Percentiles rank a stretch among this genome's conserved stretches.
These are phyloP conservation scores for Tardiomyces depauwii DNA, from an alignment of 1,139 yeast genomes.

Conservation along the genomic window DNA sequence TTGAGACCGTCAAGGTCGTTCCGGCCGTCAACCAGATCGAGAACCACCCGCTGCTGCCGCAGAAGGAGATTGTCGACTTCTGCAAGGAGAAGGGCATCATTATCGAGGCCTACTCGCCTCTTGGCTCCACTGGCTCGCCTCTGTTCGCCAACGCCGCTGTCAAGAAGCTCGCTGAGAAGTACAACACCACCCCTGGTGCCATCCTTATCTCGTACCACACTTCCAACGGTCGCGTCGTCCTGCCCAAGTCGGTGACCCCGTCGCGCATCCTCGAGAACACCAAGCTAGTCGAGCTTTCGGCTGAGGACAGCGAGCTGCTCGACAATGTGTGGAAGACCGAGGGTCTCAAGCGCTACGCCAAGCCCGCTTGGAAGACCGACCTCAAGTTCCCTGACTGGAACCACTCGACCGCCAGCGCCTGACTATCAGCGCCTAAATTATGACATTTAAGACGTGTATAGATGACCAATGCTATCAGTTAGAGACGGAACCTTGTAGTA, in stretches of 20 bases:
- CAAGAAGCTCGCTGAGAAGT: conserved; percentile 40
- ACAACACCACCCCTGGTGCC: conserved; percentile 34
- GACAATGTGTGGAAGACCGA: conserved; percentile 30
- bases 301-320: conserved; percentile 44
- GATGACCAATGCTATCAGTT: too few species aligned
- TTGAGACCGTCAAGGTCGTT: conserved; percentile 35
- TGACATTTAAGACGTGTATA: not conserved
- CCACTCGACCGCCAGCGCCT: conserved; percentile 1
- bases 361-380: conserved; percentile 27
- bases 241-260: conserved; percentile 62
- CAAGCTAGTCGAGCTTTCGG: conserved; percentile 37
- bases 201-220: conserved; percentile 60
- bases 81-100: conserved; percentile 44
- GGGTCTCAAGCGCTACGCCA: conserved; percentile 40
- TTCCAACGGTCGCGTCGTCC: conserved; percentile 52
- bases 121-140: conserved; percentile 63
- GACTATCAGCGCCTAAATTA: not conserved
- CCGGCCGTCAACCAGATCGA: conserved; percentile 76
- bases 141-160: conserved; percentile 42
- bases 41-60: conserved; percentile 68
- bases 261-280: conserved; percentile 51
- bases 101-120: conserved; percentile 70
- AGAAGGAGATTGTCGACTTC: conserved; percentile 47
- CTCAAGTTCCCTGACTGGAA: conserved; percentile 25
- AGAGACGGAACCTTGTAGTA: too few species aligned